These are phyloP conservation scores for Heliosperma pusillum DNA, from an alignment of 148 eudicot species.

Conservation along the genomic window DNA sequence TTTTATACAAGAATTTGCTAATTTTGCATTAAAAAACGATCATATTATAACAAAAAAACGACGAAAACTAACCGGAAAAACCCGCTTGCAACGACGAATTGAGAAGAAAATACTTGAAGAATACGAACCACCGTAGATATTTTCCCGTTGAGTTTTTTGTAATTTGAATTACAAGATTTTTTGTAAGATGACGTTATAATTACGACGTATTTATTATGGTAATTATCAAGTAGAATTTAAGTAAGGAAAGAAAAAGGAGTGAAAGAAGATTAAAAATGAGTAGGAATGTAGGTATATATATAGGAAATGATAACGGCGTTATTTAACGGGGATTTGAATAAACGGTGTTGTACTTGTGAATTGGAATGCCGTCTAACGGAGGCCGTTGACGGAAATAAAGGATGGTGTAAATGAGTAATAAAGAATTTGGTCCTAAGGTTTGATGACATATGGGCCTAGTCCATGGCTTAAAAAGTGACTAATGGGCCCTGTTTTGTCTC, in stretches of 20 bases:
- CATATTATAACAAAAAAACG: too few species aligned
- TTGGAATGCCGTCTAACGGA: not conserved
- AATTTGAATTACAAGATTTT: not conserved
- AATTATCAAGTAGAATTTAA: not conserved
- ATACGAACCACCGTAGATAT: not conserved
- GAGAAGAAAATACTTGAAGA: too few species aligned
- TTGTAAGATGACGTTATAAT: too few species aligned
- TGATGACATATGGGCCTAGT: slow-evolving; percentile 47
- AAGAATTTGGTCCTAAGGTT: slow-evolving; percentile 24
- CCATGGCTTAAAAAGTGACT: slow-evolving; percentile 15
- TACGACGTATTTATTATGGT: not conserved
- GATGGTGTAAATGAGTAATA: not conserved
- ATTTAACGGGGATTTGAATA: slow-evolving; percentile 10
- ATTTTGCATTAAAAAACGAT: not conserved
- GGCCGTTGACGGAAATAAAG: not conserved
- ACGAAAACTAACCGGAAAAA: not conserved
- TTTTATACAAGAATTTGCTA: too few species aligned
- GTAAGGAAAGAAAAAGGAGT: not conserved
- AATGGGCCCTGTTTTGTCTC: slow-evolving; percentile 23
- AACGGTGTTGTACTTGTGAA: not conserved
- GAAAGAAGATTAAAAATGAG: slow-evolving; percentile 27
- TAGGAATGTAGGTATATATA: slow-evolving; percentile 32
- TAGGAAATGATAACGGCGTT: slow-evolving; percentile 28
- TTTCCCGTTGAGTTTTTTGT: not conserved
- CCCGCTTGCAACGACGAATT: not conserved